Evolutionary conservation across 345 rosid genomes (phyloP).

Genomic region (Acer saccharum): DNA sequence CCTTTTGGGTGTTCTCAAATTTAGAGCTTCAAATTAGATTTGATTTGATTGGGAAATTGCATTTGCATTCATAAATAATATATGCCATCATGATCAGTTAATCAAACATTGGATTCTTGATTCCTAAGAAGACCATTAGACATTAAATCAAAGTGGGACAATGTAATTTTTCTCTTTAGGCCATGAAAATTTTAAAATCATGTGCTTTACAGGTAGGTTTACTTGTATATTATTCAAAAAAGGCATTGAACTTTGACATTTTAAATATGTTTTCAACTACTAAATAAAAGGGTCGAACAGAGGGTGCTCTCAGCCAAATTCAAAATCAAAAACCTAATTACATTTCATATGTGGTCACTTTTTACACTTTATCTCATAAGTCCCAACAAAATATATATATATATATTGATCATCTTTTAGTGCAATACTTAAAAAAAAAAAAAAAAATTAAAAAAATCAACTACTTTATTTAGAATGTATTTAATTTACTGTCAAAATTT

Average conservation of each 20-base stretch:
- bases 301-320: background rate
- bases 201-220: constrained; percentile 14
- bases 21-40: background rate
- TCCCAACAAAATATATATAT: background rate
- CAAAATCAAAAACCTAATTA: constrained; percentile 5
- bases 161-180: background rate
- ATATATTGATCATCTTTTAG: background rate
- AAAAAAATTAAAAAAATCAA: background rate
- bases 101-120: constrained; percentile 32
- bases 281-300: background rate
- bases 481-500: background rate
- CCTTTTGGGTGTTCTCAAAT: background rate
- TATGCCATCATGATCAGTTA: too few relatives aligned
- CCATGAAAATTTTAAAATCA: background rate
- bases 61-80: background rate
- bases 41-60: background rate
- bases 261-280: background rate
- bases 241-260: constrained; percentile 8
- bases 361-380: background rate
- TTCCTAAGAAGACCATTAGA: constrained; percentile 9
- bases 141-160: constrained; percentile 33
- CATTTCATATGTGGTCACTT: background rate
- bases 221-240: background rate
- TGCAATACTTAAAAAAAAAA: background rate
- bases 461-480: background rate